Evolutionary conservation across 306 rosid species (phyloP), one percentile per base, ranked within the genome.

Genomic region (Heteromeles arbutifolia): DNA sequence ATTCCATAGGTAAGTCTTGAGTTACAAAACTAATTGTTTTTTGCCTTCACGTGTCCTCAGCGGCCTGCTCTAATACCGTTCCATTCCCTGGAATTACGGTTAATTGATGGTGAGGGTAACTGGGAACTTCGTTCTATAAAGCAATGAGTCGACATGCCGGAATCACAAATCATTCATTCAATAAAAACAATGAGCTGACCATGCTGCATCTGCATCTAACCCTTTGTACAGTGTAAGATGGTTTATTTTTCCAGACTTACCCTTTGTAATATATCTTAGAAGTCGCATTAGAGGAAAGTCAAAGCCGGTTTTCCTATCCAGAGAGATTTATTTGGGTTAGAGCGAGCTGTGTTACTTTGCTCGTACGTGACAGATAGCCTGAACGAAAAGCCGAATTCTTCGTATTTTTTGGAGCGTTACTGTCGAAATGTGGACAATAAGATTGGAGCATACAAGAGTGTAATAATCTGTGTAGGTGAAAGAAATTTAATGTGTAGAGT

Each of bases 91-190:
- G 99, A 95, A 74, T 77, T 95, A 64, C 97, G 97, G 80, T 89
- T 95, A 69, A 87, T 95, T 31, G 99, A 95, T 57, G 99, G 99
- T 2, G 99, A 95, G 88, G 99, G 99, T 57, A 95, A 92, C 79
- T 95, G 99, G 99, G 92, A 92, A 76, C 95, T 92, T 74, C 92
- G 97, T 54, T 74, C 67, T 56, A 95, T 95, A 84, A 86, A 88
- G 86, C 89, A 86, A 76, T 87, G 84, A 91, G 22, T 37, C 2
- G 19, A 17, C 72, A 64, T 54, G 11, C 11, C 67, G 81, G 98
- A 92, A 77, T 77, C 90, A 62, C 95, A 86, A 78, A 88, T 92
- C 74, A 88, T 90, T 73, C 88, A 91, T 58, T 69, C 64, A 64
- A 92, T 90, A 8, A 84, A 84, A 89, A 86, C 89, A 84, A 80